phyloP scores from a whole-genome alignment of 179 eudicot species.

The Camellia oleifera region DNA sequence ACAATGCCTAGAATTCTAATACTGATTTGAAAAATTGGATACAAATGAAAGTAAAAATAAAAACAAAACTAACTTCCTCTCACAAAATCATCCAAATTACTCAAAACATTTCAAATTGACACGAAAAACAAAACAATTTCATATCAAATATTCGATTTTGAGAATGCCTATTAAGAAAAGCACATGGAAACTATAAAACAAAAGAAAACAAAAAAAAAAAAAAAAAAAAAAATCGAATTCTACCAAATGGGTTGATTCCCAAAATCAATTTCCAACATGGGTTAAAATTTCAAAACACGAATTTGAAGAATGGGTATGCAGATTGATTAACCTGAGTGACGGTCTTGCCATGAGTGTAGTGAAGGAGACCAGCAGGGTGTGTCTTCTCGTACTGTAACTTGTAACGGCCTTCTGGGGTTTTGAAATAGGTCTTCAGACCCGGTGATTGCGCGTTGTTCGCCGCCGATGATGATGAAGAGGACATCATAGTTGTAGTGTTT shows the following conservation, averaged over 20 bases:
- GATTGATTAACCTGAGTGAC: constrained; percentile 53
- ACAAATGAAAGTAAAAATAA: background rate
- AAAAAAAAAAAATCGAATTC: background rate
- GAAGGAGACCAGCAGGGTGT: constrained; percentile 72
- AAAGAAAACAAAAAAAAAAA: too few relatives aligned
- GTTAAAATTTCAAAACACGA: background rate
- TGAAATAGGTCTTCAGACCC: constrained; percentile 70
- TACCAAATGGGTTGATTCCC: background rate
- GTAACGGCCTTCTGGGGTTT: constrained; percentile 91
- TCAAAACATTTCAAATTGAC: too few relatives aligned
- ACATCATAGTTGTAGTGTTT: constrained; percentile 30
- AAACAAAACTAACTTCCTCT: background rate
- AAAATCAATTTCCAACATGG: background rate
- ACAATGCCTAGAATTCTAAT: background rate
- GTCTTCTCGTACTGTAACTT: constrained; percentile 83
- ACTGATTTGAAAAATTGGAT: background rate
- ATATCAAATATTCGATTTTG: background rate
- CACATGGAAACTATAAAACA: background rate
- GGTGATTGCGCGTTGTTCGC: constrained; percentile 32
- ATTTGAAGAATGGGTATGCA: background rate
- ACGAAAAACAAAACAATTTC: background rate
- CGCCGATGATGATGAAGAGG: constrained; percentile 44
- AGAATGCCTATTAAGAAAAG: background rate
- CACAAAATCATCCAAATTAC: constrained; percentile 1
- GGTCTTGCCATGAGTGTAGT: constrained; percentile 67